These are phyloP conservation scores for Solanum okadae DNA, from an alignment of 257 asterid genomes.

Conservation along the genomic window DNA sequence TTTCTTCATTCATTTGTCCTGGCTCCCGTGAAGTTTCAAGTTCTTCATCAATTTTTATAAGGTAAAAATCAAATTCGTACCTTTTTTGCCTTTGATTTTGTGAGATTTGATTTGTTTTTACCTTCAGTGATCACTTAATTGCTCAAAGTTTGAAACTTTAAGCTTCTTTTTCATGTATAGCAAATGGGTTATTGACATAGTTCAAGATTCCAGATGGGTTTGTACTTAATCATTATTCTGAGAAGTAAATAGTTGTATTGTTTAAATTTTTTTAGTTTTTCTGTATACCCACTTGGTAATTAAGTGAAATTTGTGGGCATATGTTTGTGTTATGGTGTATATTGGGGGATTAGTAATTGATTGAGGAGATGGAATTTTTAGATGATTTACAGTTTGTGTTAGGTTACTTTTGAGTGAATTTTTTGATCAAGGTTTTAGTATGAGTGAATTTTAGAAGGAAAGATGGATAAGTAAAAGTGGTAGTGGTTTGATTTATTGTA, in stretches of 20 bases:
- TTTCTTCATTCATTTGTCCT: not conserved
- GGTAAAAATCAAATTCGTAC: not conserved
- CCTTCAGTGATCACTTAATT: not conserved
- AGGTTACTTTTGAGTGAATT: not conserved
- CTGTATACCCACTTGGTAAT: not conserved
- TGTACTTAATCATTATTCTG: not conserved
- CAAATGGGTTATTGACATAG: not conserved
- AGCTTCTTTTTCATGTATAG: not conserved
- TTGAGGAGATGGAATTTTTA: not conserved
- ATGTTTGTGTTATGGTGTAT: not conserved
- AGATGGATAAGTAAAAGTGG: not conserved
- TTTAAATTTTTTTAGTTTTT: not conserved
- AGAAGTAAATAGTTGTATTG: not conserved
- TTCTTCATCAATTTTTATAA: not conserved
- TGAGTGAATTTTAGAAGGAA: not conserved
- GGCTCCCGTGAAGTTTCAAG: not conserved
- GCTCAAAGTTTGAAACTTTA: not conserved
- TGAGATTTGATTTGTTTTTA: not conserved
- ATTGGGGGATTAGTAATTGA: not conserved
- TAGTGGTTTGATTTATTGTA: not conserved
- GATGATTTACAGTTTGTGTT: not conserved
- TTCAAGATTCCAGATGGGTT: not conserved
- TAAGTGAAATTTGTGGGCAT: not conserved
- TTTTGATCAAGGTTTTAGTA: not conserved
- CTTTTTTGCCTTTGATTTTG: not conserved